Conservation (phyloP, 306 rosid genomes). For the Castanospermum australe region DNA sequence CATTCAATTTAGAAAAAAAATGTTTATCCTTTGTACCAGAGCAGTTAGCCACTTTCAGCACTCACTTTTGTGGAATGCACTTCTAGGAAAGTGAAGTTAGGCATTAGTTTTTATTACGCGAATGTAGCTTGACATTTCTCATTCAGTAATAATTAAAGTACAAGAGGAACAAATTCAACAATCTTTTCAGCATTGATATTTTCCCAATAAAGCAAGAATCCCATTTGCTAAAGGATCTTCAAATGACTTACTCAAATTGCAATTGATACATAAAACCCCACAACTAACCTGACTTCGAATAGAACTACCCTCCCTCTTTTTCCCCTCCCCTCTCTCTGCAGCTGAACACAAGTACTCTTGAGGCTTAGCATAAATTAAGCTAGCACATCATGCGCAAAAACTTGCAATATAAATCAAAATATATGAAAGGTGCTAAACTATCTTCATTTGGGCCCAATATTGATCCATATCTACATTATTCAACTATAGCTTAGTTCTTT, state of each 20-base stretch:
- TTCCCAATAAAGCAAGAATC: background rate
- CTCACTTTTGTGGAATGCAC: background rate
- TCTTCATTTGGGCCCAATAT: conserved; percentile 7
- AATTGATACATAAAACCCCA: background rate
- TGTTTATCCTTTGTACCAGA: too few relatives aligned
- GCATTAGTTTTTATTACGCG: background rate
- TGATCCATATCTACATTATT: conserved; percentile 16
- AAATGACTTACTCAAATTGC: conserved; percentile 18
- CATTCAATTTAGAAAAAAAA: too few relatives aligned
- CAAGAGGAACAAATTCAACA: background rate
- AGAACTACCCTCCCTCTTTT: background rate
- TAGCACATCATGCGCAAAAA: background rate
- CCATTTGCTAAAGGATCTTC: background rate
- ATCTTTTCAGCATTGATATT: background rate
- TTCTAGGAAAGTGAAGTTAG: background rate
- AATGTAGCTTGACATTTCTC: background rate
- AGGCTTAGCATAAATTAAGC: background rate
- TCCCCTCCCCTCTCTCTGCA: too few relatives aligned
- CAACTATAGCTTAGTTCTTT: background rate
- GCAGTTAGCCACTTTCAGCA: background rate
- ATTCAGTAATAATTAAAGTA: conserved; percentile 21
- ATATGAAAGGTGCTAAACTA: background rate
- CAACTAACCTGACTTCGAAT: background rate
- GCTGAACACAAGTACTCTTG: background rate
- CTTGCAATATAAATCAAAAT: background rate